These are phyloP conservation scores for Suillus plorans DNA, from an alignment of 768 basidiomycete species.

Conservation along the genomic window DNA sequence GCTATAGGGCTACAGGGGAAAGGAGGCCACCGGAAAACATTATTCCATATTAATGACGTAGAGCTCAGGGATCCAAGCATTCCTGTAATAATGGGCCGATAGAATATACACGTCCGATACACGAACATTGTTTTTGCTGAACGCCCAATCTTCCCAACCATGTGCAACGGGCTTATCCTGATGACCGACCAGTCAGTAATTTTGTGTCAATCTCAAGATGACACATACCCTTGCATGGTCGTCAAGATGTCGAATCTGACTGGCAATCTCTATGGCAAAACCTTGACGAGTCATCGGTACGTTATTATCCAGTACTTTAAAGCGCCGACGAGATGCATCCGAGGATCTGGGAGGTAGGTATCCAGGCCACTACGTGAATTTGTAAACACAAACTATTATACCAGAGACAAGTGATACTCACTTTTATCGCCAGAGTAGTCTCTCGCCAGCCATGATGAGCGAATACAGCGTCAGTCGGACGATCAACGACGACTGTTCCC, in stretches of 20 bases:
- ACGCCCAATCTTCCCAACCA: slow-evolving; percentile 21
- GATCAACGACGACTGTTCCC: slow-evolving; percentile 14
- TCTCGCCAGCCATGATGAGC: slow-evolving; percentile 20
- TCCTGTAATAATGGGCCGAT: slow-evolving; percentile 27
- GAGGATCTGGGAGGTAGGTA: slow-evolving; percentile 5
- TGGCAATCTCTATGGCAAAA: slow-evolving; percentile 11
- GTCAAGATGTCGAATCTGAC: background rate
- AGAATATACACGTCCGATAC: slow-evolving; percentile 19
- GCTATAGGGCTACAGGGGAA: too few species aligned
- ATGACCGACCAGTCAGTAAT: background rate
- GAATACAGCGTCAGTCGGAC: slow-evolving; percentile 17
- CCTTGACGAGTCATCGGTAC: slow-evolving; percentile 20
- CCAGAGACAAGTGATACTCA: background rate
- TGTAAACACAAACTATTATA: background rate
- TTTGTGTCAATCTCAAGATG: background rate
- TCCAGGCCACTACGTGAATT: slow-evolving; percentile 22
- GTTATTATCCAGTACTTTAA: slow-evolving; percentile 7
- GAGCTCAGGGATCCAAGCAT: slow-evolving; percentile 28
- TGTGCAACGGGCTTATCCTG: slow-evolving; percentile 1
- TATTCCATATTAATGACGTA: slow-evolving; percentile 21
- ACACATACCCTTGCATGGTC: background rate
- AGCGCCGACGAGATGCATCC: slow-evolving; percentile 14
- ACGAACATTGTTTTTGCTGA: slow-evolving; percentile 16
- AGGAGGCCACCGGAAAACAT: background rate
- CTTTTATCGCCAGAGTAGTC: slow-evolving; percentile 22